Percentiles rank a stretch among this genome's conserved stretches.
Evolutionary conservation across 108 stramenopile species (phyloP).

Genomic region (Aurantiochytrium sp.): DNA sequence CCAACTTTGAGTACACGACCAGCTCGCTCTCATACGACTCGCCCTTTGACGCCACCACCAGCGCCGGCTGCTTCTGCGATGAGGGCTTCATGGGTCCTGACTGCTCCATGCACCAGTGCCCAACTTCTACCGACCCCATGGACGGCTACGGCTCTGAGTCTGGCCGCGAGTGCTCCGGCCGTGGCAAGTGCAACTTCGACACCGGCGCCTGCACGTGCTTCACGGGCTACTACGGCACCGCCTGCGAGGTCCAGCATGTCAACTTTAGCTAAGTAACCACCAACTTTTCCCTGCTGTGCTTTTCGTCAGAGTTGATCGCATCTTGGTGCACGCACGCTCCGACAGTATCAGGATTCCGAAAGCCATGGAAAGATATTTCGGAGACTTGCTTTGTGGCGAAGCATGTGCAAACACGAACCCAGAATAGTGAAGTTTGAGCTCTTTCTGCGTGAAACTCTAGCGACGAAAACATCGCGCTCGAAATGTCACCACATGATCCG

Average conservation of each 20-base stretch:
- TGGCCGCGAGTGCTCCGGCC: conserved; percentile 43
- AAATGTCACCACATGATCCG: no score
- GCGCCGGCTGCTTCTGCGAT: conserved; percentile 70
- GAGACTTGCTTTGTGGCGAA: no score
- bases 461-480: no score
- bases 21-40: conserved; percentile 47
- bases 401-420: no score
- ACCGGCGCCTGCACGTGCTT: conserved; percentile 48
- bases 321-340: no score
- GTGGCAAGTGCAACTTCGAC: conserved; percentile 44
- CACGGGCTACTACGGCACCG: conserved; percentile 12
- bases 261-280: neutral
- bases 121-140: conserved; percentile 70
- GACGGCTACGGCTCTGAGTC: conserved; percentile 60
- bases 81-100: conserved; percentile 63
- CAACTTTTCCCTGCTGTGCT: no score
- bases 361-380: no score
- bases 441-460: no score
- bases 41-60: conserved; percentile 67
- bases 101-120: conserved; percentile 61
- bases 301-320: no score
- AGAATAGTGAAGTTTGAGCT: no score
- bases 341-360: no score
- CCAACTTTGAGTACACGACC: neutral
- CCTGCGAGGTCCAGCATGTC: neutral